phyloP scores from a whole-genome alignment of 192 early-diverging fungal genomes.

The Obelidium mucronatum region DNA sequence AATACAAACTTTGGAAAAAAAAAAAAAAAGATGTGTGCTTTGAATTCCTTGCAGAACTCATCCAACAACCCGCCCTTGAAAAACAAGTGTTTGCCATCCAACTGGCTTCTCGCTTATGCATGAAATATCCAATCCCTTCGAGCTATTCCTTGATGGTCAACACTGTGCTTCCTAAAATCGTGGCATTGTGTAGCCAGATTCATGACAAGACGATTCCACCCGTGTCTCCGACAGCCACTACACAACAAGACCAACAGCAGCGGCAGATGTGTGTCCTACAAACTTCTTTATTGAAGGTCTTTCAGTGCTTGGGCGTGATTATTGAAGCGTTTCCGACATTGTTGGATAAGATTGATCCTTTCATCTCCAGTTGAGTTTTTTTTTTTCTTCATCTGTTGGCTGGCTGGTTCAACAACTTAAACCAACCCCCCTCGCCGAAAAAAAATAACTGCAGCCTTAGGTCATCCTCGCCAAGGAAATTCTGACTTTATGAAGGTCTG shows the following conservation, averaged over 20 bases:
- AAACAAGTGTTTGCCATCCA: constrained; percentile 60
- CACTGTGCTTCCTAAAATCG: constrained; percentile 23
- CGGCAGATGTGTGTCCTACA: background rate
- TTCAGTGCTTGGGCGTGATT: background rate
- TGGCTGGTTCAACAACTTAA: background rate
- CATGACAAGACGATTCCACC: background rate
- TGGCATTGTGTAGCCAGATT: constrained; percentile 13
- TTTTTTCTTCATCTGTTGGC: background rate
- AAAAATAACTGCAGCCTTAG: too few species aligned
- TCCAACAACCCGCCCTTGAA: constrained; percentile 47
- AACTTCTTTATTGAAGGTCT: background rate
- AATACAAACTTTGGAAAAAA: background rate
- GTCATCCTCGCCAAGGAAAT: background rate
- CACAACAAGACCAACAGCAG: background rate
- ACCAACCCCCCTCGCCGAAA: too few species aligned
- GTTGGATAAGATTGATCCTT: constrained; percentile 13
- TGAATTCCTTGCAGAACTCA: constrained; percentile 46
- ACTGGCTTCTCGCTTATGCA: constrained; percentile 51
- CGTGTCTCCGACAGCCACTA: background rate
- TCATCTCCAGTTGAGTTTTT: background rate
- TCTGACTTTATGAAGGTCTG: background rate
- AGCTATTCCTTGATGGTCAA: background rate
- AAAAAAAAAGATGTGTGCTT: constrained; percentile 47
- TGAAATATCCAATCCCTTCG: constrained; percentile 58
- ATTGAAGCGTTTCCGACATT: constrained; percentile 24